Evolutionary conservation across 2,329 filamentous ascomycete species (phyloP).

Genomic region (Metarhizium sp.): DNA sequence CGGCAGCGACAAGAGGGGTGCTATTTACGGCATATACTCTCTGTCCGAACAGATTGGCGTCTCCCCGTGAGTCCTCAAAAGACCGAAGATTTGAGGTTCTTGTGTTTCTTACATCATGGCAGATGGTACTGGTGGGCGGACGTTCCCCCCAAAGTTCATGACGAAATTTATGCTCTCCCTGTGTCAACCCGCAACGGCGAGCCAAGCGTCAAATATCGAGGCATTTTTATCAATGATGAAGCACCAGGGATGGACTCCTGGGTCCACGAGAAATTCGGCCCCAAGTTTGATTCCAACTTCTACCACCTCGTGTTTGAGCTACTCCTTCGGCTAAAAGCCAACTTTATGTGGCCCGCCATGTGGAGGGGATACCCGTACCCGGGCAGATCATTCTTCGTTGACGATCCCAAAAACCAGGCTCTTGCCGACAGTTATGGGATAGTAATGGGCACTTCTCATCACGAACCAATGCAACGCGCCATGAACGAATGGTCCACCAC

Average conservation of each 20-base stretch:
- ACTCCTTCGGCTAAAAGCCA: conserved; percentile 47
- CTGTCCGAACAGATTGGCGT: conserved; percentile 53
- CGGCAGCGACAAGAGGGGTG: conserved; percentile 49
- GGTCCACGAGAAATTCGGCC: conserved; percentile 38
- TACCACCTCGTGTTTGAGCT: conserved; percentile 56
- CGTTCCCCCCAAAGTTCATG: conserved; percentile 36
- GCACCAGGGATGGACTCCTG: conserved; percentile 40
- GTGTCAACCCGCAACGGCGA: conserved; percentile 26
- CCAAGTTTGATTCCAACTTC: conserved; percentile 45
- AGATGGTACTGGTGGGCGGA: conserved; percentile 53
- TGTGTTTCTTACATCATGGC: background rate
- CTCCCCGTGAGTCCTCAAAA: conserved; percentile 29
- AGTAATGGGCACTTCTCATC: conserved; percentile 55
- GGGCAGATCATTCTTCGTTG: conserved; percentile 50
- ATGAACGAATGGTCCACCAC: conserved; percentile 37
- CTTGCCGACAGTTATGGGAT: conserved; percentile 55
- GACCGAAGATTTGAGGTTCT: background rate
- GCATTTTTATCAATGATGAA: conserved; percentile 52
- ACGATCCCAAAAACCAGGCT: conserved; percentile 48
- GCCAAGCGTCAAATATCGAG: conserved; percentile 49
- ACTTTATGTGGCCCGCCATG: conserved; percentile 60
- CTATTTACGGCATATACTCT: conserved; percentile 51
- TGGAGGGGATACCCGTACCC: conserved; percentile 43
- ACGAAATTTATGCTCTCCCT: conserved; percentile 37
- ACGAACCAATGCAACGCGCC: conserved; percentile 55